Conservation (phyloP, 495 filamentous ascomycete genomes). For the Podospora sp. region DNA sequence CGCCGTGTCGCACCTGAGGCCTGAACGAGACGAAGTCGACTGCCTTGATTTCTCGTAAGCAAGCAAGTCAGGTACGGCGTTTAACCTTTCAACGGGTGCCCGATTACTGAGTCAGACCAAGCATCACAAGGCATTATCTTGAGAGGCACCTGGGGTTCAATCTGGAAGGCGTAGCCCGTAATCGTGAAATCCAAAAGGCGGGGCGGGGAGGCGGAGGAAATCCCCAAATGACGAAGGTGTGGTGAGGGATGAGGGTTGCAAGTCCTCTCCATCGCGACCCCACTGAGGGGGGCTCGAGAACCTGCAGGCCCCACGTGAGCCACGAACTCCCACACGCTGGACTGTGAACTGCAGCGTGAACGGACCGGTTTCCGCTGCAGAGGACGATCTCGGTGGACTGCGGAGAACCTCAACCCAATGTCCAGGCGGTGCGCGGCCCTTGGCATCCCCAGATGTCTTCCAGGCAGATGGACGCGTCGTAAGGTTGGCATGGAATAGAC, state of each 20-base stretch:
- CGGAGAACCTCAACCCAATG: constrained; percentile 8
- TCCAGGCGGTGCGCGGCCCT: constrained; percentile 1
- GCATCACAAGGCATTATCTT: not conserved
- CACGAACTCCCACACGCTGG: constrained; percentile 22
- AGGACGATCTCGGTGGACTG: not conserved
- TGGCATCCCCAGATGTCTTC: constrained; percentile 18
- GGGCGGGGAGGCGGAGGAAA: not conserved
- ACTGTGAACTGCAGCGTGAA: constrained; percentile 17
- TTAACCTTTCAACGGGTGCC: not conserved
- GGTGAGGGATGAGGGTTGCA: not conserved
- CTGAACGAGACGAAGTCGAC: not conserved
- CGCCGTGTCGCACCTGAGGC: not conserved
- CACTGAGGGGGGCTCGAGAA: constrained; percentile 18
- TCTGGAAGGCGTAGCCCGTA: not conserved
- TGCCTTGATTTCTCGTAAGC: not conserved
- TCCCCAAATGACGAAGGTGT: not conserved
- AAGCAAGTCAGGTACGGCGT: not conserved
- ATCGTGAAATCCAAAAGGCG: not conserved
- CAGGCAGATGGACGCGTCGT: not conserved
- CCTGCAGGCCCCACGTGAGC: constrained; percentile 28
- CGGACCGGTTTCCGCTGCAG: constrained; percentile 13
- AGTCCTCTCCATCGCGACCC: constrained; percentile 19
- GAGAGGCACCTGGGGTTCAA: not conserved
- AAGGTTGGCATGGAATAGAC: not conserved
- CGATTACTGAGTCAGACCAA: not conserved